Conservation (phyloP, 139 green algal species). For the Coelastrella sp. region DNA sequence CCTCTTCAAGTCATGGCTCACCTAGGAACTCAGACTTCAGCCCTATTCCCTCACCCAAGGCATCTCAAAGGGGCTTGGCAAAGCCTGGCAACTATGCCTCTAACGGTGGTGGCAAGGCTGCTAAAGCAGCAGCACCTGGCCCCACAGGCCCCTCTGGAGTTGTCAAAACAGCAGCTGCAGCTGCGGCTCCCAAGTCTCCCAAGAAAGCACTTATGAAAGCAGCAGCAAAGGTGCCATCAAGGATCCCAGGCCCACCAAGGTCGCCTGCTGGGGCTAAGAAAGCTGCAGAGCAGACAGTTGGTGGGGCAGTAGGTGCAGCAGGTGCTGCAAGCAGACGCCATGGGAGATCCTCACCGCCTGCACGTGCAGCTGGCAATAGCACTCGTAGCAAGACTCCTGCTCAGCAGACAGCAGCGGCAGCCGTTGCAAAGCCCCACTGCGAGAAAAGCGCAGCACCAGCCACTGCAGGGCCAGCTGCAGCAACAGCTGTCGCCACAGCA, state of each 20-base stretch:
- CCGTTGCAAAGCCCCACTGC: neutral
- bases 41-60: no score
- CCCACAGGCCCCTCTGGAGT: neutral
- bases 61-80: no score
- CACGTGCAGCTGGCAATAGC: neutral
- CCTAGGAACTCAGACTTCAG: no score
- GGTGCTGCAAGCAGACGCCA: neutral
- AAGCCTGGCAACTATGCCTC: no score
- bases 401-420: neutral
- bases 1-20: no score
- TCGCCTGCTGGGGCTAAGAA: neutral
- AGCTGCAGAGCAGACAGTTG: neutral
- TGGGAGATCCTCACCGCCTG: neutral
- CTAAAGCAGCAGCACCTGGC: neutral
- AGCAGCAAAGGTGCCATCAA: slow-evolving; percentile 29
- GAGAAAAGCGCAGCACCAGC: neutral
- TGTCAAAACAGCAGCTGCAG: slow-evolving; percentile 14
- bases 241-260: slow-evolving; percentile 17
- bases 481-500: neutral
- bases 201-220: neutral
- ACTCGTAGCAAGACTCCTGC: neutral
- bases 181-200: slow-evolving; percentile 6
- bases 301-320: neutral
- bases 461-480: neutral
- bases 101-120: no score